Base-by-base conservation (phyloP, 2,329 filamentous ascomycete species). In the Thielaviopsis populi region DNA sequence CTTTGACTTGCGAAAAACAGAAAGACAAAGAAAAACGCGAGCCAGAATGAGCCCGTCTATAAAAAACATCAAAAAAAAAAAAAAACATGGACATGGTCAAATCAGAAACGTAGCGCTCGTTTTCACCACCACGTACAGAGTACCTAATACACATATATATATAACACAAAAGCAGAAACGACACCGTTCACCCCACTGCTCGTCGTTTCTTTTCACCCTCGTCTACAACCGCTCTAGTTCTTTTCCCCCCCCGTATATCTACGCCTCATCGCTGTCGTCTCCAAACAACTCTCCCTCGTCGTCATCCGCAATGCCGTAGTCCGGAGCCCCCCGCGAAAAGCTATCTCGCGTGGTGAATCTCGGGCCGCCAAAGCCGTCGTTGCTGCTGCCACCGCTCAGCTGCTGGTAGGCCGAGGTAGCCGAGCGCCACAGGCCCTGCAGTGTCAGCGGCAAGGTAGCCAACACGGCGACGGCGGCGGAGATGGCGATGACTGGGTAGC, bases 231-330 rank as follows among this genome's bases (percentile, higher is more conserved):
- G n/a, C n/a, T 40, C 19, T 61, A 8, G 4, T 5, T 24, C 43
- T 8, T 15, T 7, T 58, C 22, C 30, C 33, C 30, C 42, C 59
- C 41, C 33, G 24, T 43, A 3, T 37, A 60, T 62, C 48, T 69
- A 88, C 67, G 96, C 92, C 71, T 96, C 91, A 68, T 96, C 92
- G 69, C 90, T 91, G 66, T 95, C 91, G 69, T 96, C 92, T 0
- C 94, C 94, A 42, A 99, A 76, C 69, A 99, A 77, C 77, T 97
- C 92, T 59, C 92, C 92, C 73, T 97, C 94, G 72, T 97, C 94
- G 61, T 94, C 88, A 70, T 95, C 91, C 61, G 96, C 90, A 70
- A 87, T 81, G 17, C 86, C 83, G 73, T 97, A 97, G 73, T 96
- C 89, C n/a, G 88, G 86, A 64, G 89, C 82, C 0, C 89, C 87